These are phyloP conservation scores for Psilocybe subaeruginosa DNA, from an alignment of 768 basidiomycete species.

Conservation along the genomic window DNA sequence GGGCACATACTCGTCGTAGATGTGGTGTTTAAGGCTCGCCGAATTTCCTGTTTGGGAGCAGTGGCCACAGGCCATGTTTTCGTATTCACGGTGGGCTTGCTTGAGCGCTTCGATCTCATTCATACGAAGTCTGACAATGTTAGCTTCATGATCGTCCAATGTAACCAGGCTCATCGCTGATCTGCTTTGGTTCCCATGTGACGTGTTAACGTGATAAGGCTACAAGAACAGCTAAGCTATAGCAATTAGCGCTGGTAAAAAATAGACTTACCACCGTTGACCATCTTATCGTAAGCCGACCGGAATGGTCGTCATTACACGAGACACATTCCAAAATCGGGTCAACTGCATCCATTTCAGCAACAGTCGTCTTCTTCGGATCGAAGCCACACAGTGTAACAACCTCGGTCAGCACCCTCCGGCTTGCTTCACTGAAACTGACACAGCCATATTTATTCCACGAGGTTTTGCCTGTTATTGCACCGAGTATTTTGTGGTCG, in stretches of 20 bases:
- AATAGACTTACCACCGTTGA: constrained; percentile 13
- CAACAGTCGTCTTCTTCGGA: constrained; percentile 21
- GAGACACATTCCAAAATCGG: constrained; percentile 28
- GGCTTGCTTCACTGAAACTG: background rate
- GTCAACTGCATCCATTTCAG: constrained; percentile 24
- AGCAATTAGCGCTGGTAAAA: background rate
- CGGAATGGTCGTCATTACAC: constrained; percentile 16
- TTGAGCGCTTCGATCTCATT: no score
- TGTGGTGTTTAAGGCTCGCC: no score
- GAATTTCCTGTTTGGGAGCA: no score
- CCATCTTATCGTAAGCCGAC: constrained; percentile 27
- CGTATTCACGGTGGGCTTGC: no score
- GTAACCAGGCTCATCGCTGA: background rate
- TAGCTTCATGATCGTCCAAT: background rate
- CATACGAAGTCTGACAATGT: background rate
- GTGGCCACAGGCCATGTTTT: no score
- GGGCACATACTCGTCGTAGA: no score
- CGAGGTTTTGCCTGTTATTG: background rate
- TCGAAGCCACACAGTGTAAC: constrained; percentile 19
- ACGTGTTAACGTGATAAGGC: background rate
- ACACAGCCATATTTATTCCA: background rate
- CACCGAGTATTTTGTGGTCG: background rate
- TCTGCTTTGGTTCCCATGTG: background rate
- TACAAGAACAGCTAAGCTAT: background rate
- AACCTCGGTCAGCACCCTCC: background rate